Conservation (phyloP, 441 rosid genomes). For the Pelargonium citronellum region DNA sequence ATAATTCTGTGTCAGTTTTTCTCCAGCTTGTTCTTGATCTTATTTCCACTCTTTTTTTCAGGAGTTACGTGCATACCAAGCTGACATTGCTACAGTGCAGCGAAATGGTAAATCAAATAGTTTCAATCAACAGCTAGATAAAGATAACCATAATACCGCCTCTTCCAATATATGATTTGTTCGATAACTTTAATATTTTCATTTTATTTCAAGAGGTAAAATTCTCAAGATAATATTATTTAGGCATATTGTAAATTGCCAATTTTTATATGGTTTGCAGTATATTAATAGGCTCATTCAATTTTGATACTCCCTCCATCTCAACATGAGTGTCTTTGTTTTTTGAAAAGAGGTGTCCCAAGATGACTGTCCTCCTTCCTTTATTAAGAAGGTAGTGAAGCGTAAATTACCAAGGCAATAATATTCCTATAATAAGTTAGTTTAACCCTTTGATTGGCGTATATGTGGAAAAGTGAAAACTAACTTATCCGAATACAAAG, state of each 20-base stretch:
- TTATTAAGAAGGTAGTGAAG: too few relatives aligned
- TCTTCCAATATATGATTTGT: background rate
- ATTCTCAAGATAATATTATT: background rate
- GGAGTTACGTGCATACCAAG: constrained; percentile 99
- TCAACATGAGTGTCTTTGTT: too few relatives aligned
- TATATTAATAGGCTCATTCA: too few relatives aligned
- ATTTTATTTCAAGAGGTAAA: background rate
- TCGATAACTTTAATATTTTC: background rate
- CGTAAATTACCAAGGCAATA: too few relatives aligned
- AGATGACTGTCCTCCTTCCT: too few relatives aligned
- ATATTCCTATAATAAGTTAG: too few relatives aligned
- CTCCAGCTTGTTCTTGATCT: constrained; percentile 9
- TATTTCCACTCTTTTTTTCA: constrained; percentile 30
- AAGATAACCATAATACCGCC: background rate
- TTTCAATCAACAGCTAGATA: background rate
- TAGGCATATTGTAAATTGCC: background rate
- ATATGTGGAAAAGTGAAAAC: too few relatives aligned
- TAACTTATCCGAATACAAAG: too few relatives aligned
- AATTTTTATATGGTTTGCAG: background rate
- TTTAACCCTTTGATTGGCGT: too few relatives aligned
- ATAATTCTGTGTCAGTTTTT: background rate
- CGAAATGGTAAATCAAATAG: constrained; percentile 64
- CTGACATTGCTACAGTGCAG: constrained; percentile 82
- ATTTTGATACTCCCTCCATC: too few relatives aligned
- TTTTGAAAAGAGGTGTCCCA: too few relatives aligned